Percentiles rank a stretch among this genome's conserved stretches.
Conservation (phyloP, 2,329 filamentous ascomycete genomes). For the Rhynchosporium graminicola region DNA sequence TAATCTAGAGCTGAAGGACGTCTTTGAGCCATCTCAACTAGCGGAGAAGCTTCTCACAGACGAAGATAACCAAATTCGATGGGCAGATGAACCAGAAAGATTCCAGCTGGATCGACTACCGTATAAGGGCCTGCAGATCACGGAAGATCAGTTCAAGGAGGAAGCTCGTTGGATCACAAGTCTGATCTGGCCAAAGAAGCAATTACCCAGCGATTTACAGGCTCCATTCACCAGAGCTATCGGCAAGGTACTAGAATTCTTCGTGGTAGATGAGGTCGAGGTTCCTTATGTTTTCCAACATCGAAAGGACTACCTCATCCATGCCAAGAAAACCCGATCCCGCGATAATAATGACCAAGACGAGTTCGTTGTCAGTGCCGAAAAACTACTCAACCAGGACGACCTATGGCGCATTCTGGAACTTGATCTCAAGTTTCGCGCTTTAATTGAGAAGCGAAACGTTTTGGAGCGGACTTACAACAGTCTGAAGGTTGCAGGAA, state of each 20-base stretch:
- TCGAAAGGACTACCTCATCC: constrained; percentile 95
- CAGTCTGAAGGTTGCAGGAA: constrained; percentile 62
- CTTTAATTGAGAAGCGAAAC: constrained; percentile 88
- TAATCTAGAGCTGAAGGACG: constrained; percentile 90
- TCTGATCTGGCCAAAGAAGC: constrained; percentile 86
- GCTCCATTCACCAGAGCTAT: constrained; percentile 85
- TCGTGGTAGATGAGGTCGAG: constrained; percentile 91
- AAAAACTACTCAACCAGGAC: constrained; percentile 87
- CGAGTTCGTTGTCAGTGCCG: constrained; percentile 73
- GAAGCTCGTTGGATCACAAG: constrained; percentile 91
- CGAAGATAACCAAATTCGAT: constrained; percentile 87
- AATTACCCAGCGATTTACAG: constrained; percentile 63
- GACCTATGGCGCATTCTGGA: constrained; percentile 96
- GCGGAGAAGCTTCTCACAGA: constrained; percentile 94
- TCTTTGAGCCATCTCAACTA: constrained; percentile 95
- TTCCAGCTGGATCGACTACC: constrained; percentile 89
- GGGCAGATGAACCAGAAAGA: constrained; percentile 87
- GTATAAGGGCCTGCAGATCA: constrained; percentile 79
- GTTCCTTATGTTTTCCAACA: constrained; percentile 98
- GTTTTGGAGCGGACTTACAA: constrained; percentile 78
- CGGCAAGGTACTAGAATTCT: constrained; percentile 89
- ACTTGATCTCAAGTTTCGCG: constrained; percentile 91
- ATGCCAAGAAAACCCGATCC: constrained; percentile 71
- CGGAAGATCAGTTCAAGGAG: constrained; percentile 83
- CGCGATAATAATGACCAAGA: constrained; percentile 66